Base-by-base conservation (phyloP, 2,329 filamentous ascomycete genomes). In the Helicocarpus griseus region DNA sequence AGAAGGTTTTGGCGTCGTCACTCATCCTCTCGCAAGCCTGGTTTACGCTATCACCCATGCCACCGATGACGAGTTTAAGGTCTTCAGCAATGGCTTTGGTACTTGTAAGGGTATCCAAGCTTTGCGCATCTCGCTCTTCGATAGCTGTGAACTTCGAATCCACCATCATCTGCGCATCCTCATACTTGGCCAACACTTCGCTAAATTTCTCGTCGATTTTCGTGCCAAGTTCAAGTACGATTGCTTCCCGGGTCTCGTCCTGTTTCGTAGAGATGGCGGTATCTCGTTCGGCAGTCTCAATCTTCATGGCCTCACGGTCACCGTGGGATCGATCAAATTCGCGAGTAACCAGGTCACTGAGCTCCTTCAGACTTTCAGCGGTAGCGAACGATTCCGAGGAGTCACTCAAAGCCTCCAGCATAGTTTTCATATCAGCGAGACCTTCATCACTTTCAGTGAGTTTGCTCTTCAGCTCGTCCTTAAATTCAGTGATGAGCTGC, bases 271-370 rank as follows among this genome's bases (percentile, higher is more conserved):
- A 65, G 14, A 73, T 62, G 14, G 76, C 72, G 2, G 77, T 72
- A 41, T 79, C 74, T 49, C 78, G 76, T 58, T 82, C 77, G 39
- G 81, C 87, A 2, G 83, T 79, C 55, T 95, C 88, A n/a, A 88
- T 76, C 70, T 91, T 93, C 49, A 83, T 79, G 5, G 85, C 86
- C 52, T 87, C 85, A 22, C 93, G 78, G n/a, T 86, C 82, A 14
- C 83, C 82, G 59, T 88, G 86, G 9, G 87, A 85, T 56, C 90
- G 86, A 61, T 96, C 89, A 54, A 97, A 95, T 64, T 96, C 90
- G 1, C 80, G 73, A 66, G 86, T 89, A 69, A 97, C 82, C 2
- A 82, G 80, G 50, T 87, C 83, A 38, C 83, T 80, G 65, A 90
- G 77, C 51, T 85, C 83, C 60, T 83, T 84, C 49, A 90, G 72